These are phyloP conservation scores for Houttuynia cordata DNA, from an alignment of 164 flowering plant genomes.

Conservation along the genomic window DNA sequence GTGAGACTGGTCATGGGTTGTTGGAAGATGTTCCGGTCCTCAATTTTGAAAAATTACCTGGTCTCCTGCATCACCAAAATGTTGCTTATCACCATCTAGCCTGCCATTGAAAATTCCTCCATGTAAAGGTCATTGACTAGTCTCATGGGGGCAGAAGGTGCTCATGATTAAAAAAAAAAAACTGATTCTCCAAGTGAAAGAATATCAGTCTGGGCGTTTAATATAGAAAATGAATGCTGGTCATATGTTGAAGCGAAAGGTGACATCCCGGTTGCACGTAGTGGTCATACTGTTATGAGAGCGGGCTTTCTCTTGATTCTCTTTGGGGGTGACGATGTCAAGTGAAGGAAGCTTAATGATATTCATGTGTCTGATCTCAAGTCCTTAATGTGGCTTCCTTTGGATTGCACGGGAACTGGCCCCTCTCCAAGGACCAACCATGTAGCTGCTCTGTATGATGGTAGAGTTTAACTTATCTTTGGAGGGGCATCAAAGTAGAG, in stretches of 20 bases:
- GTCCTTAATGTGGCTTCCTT: conserved; percentile 92
- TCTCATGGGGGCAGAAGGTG: conserved; percentile 87
- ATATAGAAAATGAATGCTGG: conserved; percentile 89
- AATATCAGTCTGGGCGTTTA: conserved; percentile 94
- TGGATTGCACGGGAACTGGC: conserved; percentile 95
- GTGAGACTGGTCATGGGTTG: conserved; percentile 72
- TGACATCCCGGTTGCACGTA: conserved; percentile 88
- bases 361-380: conserved; percentile 98
- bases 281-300: conserved; percentile 79
- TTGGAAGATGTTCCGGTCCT: conserved; percentile 91
- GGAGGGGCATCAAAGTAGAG: conserved; percentile 84
- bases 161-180: conserved; percentile 84
- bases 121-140: conserved; percentile 93
- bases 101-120: conserved; percentile 87
- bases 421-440: conserved; percentile 92
- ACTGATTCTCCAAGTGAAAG: conserved; percentile 62
- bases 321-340: conserved; percentile 93
- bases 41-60: conserved; percentile 66
- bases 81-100: conserved; percentile 76
- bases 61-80: conserved; percentile 71
- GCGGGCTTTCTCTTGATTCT: conserved; percentile 74
- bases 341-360: conserved; percentile 81
- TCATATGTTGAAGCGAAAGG: conserved; percentile 91
- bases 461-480: conserved; percentile 61
- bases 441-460: conserved; percentile 83